phyloP scores from a whole-genome alignment of 192 early-diverging fungal genomes.

The Nowakowskiella sp. region DNA sequence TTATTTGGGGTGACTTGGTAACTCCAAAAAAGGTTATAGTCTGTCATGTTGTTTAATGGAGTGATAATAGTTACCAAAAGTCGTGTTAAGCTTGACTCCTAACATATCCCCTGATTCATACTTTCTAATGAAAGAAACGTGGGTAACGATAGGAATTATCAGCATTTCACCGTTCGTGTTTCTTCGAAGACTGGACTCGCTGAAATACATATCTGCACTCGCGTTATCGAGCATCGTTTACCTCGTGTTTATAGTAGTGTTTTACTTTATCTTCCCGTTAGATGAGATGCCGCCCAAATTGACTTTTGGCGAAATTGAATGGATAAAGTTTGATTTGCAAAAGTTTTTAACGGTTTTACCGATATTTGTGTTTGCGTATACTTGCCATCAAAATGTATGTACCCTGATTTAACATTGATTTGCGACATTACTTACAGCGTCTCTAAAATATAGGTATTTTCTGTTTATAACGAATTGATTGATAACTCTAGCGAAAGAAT shows the following conservation, averaged over 20 bases:
- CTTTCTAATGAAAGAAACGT: conserved; percentile 45
- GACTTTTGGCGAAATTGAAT: conserved; percentile 25
- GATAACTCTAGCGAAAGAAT: conserved; percentile 71
- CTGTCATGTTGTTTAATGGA: background rate
- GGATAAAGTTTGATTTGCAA: conserved; percentile 39
- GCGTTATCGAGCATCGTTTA: conserved; percentile 84
- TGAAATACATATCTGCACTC: conserved; percentile 80
- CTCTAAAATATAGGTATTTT: conserved; percentile 64
- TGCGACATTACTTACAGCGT: background rate
- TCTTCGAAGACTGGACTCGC: conserved; percentile 73
- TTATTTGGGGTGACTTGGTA: conserved; percentile 93
- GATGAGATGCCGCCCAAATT: conserved; percentile 26
- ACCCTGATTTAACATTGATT: background rate
- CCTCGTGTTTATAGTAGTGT: conserved; percentile 75
- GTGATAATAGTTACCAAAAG: conserved; percentile 30
- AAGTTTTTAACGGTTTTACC: conserved; percentile 71
- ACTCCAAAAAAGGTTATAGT: too few relatives aligned
- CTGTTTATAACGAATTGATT: conserved; percentile 88
- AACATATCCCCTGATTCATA: conserved; percentile 14
- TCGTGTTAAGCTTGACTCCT: conserved; percentile 29
- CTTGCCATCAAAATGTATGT: conserved; percentile 95
- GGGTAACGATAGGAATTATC: conserved; percentile 75
- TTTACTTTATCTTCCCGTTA: conserved; percentile 45
- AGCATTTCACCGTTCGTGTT: conserved; percentile 72
- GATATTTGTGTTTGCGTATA: conserved; percentile 98